phyloP scores from a whole-genome alignment of 805 yeast genomes.

The Pichia occidentalis region DNA sequence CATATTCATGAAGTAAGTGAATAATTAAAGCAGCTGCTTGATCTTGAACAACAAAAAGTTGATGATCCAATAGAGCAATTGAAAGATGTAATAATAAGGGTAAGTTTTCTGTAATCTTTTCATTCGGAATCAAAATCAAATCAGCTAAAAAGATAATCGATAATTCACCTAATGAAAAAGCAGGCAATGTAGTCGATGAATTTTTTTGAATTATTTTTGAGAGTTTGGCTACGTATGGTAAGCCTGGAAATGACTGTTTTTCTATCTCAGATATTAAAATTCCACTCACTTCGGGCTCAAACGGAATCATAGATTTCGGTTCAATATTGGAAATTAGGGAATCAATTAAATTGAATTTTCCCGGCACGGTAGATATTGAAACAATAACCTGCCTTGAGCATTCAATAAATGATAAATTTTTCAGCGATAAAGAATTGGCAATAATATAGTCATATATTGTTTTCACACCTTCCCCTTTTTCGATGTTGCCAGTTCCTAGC shows the following conservation, averaged over 20 bases:
- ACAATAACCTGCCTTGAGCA: conserved; percentile 77
- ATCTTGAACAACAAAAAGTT: conserved; percentile 72
- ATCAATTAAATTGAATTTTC: conserved; percentile 50
- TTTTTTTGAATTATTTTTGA: conserved; percentile 45
- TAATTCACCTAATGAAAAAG: conserved; percentile 81
- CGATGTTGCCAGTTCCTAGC: conserved; percentile 66
- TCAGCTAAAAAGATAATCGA: conserved; percentile 84
- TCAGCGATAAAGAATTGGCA: conserved; percentile 57
- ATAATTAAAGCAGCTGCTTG: conserved; percentile 74
- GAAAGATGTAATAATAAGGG: conserved; percentile 76
- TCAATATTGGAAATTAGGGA: conserved; percentile 62
- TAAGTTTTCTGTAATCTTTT: conserved; percentile 49
- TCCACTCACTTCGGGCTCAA: conserved; percentile 16
- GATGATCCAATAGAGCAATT: conserved; percentile 81
- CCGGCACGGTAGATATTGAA: conserved; percentile 53
- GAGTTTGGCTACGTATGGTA: conserved; percentile 76
- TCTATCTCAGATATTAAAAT: conserved; percentile 15
- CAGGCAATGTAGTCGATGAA: conserved; percentile 42
- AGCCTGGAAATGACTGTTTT: conserved; percentile 17
- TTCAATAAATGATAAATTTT: conserved; percentile 70
- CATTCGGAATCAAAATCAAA: conserved; percentile 60
- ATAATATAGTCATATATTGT: conserved; percentile 67
- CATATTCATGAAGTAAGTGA: conserved; percentile 61
- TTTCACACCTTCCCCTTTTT: conserved; percentile 49
- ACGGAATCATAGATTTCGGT: conserved; percentile 86